Evolutionary conservation across 2,329 filamentous ascomycete genomes (phyloP).

Genomic region (Botryotinia globosa): DNA sequence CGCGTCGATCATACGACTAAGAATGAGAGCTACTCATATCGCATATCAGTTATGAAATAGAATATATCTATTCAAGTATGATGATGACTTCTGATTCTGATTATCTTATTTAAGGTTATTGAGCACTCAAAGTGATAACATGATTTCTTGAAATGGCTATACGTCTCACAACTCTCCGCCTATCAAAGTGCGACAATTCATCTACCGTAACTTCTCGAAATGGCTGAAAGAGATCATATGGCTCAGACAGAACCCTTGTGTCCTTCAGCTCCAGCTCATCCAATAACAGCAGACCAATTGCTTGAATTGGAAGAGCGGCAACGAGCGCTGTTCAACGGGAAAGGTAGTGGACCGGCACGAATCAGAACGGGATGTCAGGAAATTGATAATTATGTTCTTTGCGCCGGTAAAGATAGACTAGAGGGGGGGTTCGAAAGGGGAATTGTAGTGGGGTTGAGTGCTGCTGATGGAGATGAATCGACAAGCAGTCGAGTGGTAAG

Average conservation of each 20-base stretch:
- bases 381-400: conserved; percentile 28
- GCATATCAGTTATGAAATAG: neutral
- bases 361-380: conserved; percentile 32
- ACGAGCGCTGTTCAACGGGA: conserved; percentile 25
- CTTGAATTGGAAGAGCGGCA: conserved; percentile 31
- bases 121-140: neutral
- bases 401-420: conserved; percentile 24
- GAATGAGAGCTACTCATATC: neutral
- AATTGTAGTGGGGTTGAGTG: conserved; percentile 35
- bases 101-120: neutral
- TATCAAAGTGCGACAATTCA: neutral
- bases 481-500: conserved; percentile 34
- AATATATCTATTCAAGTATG: neutral
- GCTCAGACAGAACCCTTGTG: conserved; percentile 30
- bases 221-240: conserved; percentile 25
- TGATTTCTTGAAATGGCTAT: neutral
- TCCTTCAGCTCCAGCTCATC: conserved; percentile 20
- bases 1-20: neutral
- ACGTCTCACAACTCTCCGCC: neutral
- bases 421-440: conserved; percentile 27
- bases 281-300: conserved; percentile 32
- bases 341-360: conserved; percentile 4
- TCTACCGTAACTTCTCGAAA: conserved; percentile 12
- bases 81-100: neutral
- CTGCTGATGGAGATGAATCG: conserved; percentile 32